phyloP scores from a whole-genome alignment of 305 asterid species.

The Plantago coronopus region DNA sequence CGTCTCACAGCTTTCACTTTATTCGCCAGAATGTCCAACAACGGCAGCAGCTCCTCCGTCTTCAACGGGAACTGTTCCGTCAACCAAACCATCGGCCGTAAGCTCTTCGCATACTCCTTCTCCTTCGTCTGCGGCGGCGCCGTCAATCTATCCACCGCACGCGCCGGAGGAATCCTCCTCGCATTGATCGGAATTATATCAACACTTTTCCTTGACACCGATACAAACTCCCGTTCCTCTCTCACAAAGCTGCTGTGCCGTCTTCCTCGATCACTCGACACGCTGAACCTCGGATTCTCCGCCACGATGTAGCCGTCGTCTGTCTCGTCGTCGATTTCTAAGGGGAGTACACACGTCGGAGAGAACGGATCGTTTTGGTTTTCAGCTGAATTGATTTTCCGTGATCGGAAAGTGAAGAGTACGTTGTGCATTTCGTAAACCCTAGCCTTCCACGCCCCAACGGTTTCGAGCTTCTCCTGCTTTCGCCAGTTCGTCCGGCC shows the following conservation, averaged over 20 bases:
- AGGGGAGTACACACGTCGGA: conserved; percentile 59
- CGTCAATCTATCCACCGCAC: conserved; percentile 32
- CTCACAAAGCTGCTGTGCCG: conserved; percentile 87
- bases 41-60: conserved; percentile 86
- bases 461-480: conserved; percentile 66
- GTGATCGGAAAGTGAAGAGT: conserved; percentile 65
- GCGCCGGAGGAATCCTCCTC: conserved; percentile 37
- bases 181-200: conserved; percentile 67
- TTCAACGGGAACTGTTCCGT: conserved; percentile 85
- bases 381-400: conserved; percentile 53
- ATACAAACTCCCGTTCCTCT: conserved; percentile 69
- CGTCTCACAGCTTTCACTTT: conserved; percentile 88
- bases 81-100: conserved; percentile 74
- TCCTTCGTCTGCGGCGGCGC: conserved; percentile 76
- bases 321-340: conserved; percentile 72
- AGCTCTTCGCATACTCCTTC: conserved; percentile 65
- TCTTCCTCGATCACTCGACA: conserved; percentile 41
- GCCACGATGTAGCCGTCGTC: conserved; percentile 82
- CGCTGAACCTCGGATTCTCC: conserved; percentile 81
- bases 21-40: conserved; percentile 74
- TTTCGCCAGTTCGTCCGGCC: conserved; percentile 85
- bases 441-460: conserved; percentile 81
- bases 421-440: conserved; percentile 89
- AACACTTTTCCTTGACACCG: conserved; percentile 77
- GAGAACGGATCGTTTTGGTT: conserved; percentile 56